These are phyloP conservation scores for Echria macrotheca DNA, from an alignment of 495 filamentous ascomycete species.

Conservation along the genomic window DNA sequence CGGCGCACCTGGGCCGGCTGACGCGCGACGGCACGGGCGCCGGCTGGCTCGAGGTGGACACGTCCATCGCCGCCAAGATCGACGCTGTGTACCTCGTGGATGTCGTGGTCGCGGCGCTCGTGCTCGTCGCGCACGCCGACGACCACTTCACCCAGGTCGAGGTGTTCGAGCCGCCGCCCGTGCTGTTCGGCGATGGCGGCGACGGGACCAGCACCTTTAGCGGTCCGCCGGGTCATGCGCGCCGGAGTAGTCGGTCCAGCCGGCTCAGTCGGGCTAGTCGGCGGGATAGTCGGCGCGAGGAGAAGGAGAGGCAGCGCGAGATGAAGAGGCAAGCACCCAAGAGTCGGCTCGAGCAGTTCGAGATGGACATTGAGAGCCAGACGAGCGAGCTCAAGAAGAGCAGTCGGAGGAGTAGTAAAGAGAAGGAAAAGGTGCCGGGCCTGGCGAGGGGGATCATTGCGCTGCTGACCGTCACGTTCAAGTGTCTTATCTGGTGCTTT, in stretches of 20 bases:
- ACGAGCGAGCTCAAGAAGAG: slow-evolving; percentile 36
- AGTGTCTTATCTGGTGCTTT: slow-evolving; percentile 41
- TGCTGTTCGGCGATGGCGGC: slow-evolving; percentile 19
- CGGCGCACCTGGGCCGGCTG: slow-evolving; percentile 44
- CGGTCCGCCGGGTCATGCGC: slow-evolving; percentile 12
- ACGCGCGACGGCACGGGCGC: slow-evolving; percentile 47
- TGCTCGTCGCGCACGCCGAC: slow-evolving; percentile 64
- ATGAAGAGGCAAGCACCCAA: slow-evolving; percentile 23
- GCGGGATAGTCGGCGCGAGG: slow-evolving; percentile 13
- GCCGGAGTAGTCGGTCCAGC: slow-evolving; percentile 23
- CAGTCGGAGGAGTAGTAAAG: slow-evolving; percentile 22
- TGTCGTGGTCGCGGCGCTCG: slow-evolving; percentile 60
- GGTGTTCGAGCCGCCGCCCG: slow-evolving; percentile 49
- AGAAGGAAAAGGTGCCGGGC: slow-evolving; percentile 38
- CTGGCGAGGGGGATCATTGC: slow-evolving; percentile 34
- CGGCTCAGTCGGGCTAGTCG: slow-evolving; percentile 15
- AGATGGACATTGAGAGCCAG: slow-evolving; percentile 54
- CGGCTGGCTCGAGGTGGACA: slow-evolving; percentile 50
- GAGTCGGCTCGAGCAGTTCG: slow-evolving; percentile 45
- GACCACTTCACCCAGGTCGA: slow-evolving; percentile 43
- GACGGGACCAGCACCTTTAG: slow-evolving; percentile 10
- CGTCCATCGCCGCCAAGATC: slow-evolving; percentile 42
- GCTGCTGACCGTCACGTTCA: slow-evolving; percentile 37
- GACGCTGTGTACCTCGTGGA: slow-evolving; percentile 71
- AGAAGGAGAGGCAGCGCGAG: slow-evolving; percentile 17